Evolutionary conservation across 768 basidiomycete species (phyloP).

Genomic region (Tulasnella sp.): DNA sequence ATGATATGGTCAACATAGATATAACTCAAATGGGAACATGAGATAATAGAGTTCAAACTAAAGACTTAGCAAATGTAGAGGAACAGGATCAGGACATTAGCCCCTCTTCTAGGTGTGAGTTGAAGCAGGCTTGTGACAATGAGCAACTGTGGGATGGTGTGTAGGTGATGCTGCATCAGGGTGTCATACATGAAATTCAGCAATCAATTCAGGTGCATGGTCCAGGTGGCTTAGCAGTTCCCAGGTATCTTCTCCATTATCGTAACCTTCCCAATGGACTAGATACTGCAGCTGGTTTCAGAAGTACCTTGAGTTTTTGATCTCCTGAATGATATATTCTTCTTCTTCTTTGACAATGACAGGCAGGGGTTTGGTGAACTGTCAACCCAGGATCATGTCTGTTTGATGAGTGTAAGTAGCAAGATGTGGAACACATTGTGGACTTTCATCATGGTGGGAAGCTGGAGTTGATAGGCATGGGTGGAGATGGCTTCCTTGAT

Average conservation of each 20-base stretch:
- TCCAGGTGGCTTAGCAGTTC: neutral
- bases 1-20: no score
- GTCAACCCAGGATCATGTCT: neutral
- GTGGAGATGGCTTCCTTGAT: neutral
- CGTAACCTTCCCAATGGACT: neutral
- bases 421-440: conserved; percentile 25
- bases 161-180: no score
- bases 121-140: no score
- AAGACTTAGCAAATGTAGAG: no score
- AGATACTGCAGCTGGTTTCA: neutral
- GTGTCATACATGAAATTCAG: no score
- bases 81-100: no score
- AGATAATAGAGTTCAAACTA: no score
- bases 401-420: neutral
- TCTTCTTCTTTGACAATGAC: neutral
- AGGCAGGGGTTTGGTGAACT: neutral
- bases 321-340: neutral
- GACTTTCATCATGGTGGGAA: conserved; percentile 19
- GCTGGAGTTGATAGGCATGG: neutral
- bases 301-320: neutral
- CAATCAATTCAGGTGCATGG: no score
- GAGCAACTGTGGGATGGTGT: no score
- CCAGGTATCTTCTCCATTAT: neutral
- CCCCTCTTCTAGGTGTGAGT: no score
- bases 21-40: no score